Evolutionary conservation across 129 eudicot species (phyloP).

Genomic region (Solidago caesia): DNA sequence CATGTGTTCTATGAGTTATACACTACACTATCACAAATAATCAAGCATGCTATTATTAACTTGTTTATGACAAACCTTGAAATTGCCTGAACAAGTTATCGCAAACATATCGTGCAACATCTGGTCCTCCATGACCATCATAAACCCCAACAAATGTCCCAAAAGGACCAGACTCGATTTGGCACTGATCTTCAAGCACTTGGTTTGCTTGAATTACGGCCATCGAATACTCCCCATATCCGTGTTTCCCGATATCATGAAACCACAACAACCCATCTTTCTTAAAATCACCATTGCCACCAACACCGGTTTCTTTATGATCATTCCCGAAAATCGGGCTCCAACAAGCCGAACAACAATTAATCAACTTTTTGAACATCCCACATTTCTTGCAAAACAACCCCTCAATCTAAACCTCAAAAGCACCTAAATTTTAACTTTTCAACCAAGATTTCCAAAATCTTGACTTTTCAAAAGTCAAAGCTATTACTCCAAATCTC

Average conservation of each 20-base stretch:
- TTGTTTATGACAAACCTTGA: slow-evolving; percentile 39
- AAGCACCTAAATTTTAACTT: background rate
- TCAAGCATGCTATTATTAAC: background rate
- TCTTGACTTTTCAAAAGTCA: background rate
- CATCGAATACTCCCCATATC: slow-evolving; percentile 57
- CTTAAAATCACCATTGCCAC: slow-evolving; percentile 33
- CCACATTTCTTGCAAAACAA: slow-evolving; percentile 52
- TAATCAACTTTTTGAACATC: slow-evolving; percentile 51
- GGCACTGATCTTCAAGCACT: slow-evolving; percentile 68
- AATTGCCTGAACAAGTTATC: slow-evolving; percentile 56
- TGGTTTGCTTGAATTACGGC: slow-evolving; percentile 62
- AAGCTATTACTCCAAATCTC: slow-evolving; percentile 9
- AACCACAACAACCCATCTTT: slow-evolving; percentile 59
- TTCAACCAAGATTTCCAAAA: no score
- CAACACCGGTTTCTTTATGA: slow-evolving; percentile 20
- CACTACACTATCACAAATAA: background rate
- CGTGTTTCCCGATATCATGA: slow-evolving; percentile 48
- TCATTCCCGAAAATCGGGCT: slow-evolving; percentile 38
- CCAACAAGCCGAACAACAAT: slow-evolving; percentile 56
- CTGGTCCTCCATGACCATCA: slow-evolving; percentile 75
- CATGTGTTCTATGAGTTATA: background rate
- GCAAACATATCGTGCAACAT: slow-evolving; percentile 53
- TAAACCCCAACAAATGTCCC: slow-evolving; percentile 71
- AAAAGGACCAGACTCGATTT: slow-evolving; percentile 59
- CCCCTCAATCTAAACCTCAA: slow-evolving; percentile 23